These are phyloP conservation scores for Kwoniella europaea DNA, from an alignment of 768 basidiomycete species.

Conservation along the genomic window DNA sequence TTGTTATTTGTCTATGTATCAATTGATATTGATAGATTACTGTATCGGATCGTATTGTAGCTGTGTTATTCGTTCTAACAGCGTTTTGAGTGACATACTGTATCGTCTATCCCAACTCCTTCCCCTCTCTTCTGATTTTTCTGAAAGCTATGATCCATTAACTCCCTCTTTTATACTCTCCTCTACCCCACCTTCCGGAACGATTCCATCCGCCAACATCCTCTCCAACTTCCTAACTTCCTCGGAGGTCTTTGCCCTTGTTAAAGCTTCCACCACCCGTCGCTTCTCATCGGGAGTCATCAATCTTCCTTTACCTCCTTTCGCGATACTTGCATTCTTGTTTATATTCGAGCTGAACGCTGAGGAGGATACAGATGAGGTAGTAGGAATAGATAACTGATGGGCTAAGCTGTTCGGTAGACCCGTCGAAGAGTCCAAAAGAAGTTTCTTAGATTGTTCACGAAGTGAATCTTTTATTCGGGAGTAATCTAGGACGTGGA, in stretches of 20 bases:
- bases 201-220: slow-evolving; percentile 57
- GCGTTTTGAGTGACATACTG: not conserved
- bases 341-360: slow-evolving; percentile 15
- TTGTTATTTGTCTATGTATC: not conserved
- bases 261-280: slow-evolving; percentile 56
- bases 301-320: slow-evolving; percentile 54
- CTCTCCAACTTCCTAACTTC: slow-evolving; percentile 57
- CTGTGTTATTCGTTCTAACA: no score
- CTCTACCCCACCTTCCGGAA: slow-evolving; percentile 53
- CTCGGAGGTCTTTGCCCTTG: slow-evolving; percentile 52
- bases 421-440: slow-evolving; percentile 46
- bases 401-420: slow-evolving; percentile 56
- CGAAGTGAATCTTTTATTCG: slow-evolving; percentile 58
- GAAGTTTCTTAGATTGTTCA: slow-evolving; percentile 40
- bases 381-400: slow-evolving; percentile 45
- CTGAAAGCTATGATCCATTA: slow-evolving; percentile 10
- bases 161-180: slow-evolving; percentile 11
- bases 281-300: slow-evolving; percentile 58
- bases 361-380: slow-evolving; percentile 33
- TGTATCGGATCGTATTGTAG: not conserved
- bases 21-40: not conserved
- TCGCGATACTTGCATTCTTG: slow-evolving; percentile 18
- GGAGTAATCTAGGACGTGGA: slow-evolving; percentile 57
- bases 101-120: not conserved
- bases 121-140: not conserved